Percentiles rank a stretch among this genome's conserved stretches.
phyloP scores from a whole-genome alignment of 768 basidiomycete species.

The Collybia mongolica region DNA sequence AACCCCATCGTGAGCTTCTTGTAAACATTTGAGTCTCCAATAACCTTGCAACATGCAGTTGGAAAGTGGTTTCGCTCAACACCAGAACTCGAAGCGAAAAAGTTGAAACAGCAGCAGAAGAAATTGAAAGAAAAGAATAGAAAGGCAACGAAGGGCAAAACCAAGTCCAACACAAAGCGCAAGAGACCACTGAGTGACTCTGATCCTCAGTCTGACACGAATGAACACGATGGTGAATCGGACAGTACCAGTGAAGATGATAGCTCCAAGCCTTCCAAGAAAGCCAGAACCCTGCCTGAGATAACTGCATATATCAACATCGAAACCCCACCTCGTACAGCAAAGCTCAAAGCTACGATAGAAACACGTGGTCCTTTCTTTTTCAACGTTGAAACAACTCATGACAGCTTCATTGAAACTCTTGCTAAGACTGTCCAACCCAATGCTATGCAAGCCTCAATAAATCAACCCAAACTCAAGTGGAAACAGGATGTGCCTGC shows the following conservation, averaged over 20 bases:
- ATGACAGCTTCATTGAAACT: neutral
- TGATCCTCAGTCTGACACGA: neutral
- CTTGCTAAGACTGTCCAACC: slow-evolving; percentile 1
- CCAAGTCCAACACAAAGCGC: neutral
- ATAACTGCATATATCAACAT: slow-evolving; percentile 1
- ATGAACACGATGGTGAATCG: neutral
- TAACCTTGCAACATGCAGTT: neutral
- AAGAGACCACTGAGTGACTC: neutral
- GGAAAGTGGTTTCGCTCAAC: slow-evolving; percentile 2
- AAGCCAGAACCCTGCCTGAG: neutral
- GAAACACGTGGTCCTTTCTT: neutral
- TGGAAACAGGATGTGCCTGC: slow-evolving; percentile 1
- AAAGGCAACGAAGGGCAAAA: neutral
- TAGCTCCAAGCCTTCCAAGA: neutral
- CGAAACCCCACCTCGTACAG: neutral
- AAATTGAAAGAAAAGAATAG: neutral
- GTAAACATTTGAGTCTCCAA: too few relatives aligned
- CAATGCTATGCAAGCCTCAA: neutral
- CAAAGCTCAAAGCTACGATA: neutral
- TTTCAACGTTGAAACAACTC: slow-evolving; percentile 1
- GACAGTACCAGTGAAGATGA: too few relatives aligned
- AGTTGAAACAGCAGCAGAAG: neutral
- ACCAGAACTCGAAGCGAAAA: neutral
- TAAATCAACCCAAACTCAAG: neutral
- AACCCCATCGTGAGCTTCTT: neutral